phyloP scores from a whole-genome alignment of 805 yeast genomes.

The Wickerhamomyces bovis region DNA sequence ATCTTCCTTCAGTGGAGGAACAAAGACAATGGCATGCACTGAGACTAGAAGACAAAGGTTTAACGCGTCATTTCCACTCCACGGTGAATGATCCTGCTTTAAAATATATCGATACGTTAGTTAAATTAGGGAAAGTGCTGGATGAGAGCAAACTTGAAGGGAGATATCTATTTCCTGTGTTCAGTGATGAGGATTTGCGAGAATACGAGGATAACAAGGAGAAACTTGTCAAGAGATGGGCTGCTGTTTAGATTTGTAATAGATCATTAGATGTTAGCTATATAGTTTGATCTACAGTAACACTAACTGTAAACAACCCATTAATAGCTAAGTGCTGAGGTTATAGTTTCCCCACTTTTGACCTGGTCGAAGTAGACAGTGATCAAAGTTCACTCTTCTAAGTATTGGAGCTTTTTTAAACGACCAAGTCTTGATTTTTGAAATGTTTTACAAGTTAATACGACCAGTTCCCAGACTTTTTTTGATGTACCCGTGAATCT shows the following conservation, averaged over 20 bases:
- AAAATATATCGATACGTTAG: constrained; percentile 19
- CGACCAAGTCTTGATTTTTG: too few species aligned
- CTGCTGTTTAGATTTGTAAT: not conserved
- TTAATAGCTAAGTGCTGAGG: too few species aligned
- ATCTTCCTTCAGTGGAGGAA: constrained; percentile 24
- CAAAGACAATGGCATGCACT: constrained; percentile 26
- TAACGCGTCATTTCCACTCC: constrained; percentile 24
- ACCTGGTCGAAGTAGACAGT: too few species aligned
- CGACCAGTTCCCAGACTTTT: too few species aligned
- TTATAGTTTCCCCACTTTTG: too few species aligned
- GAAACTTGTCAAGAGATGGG: not conserved
- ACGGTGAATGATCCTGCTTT: constrained; percentile 28
- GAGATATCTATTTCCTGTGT: constrained; percentile 3
- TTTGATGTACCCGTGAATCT: too few species aligned
- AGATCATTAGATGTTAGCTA: too few species aligned
- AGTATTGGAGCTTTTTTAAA: too few species aligned
- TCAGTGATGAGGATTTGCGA: constrained; percentile 2
- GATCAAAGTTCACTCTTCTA: too few species aligned
- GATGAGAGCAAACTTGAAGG: not conserved
- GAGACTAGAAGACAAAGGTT: constrained; percentile 23
- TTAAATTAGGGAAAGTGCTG: constrained; percentile 22
- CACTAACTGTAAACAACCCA: too few species aligned
- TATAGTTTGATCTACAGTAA: too few species aligned
- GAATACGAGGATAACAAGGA: constrained; percentile 2
- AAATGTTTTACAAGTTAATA: too few species aligned